Percentiles rank a stretch among this genome's conserved stretches.
These are phyloP conservation scores for Exophiala oligosperma DNA, from an alignment of 2,329 filamentous ascomycete genomes.

Conservation along the genomic window DNA sequence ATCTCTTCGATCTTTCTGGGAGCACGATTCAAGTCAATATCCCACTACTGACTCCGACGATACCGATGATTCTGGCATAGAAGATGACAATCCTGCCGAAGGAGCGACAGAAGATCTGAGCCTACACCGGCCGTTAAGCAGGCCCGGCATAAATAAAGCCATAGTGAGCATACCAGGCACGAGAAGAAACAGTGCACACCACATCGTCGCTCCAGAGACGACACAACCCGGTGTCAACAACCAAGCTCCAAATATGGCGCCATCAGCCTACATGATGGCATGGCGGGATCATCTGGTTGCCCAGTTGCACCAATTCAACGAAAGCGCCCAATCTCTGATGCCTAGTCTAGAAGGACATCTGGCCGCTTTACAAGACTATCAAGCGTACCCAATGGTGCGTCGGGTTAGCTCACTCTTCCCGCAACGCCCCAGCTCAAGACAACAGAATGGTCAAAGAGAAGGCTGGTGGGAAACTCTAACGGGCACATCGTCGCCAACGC, in stretches of 20 bases:
- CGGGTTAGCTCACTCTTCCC: slow-evolving; percentile 72
- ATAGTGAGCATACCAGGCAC: slow-evolving; percentile 14
- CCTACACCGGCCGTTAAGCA: background rate
- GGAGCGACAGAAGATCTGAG: slow-evolving; percentile 10
- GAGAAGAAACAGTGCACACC: slow-evolving; percentile 24
- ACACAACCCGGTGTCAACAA: slow-evolving; percentile 29
- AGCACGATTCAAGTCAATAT: slow-evolving; percentile 47
- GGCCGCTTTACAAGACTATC: slow-evolving; percentile 68
- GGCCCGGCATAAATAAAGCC: background rate
- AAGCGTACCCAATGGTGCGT: slow-evolving; percentile 70
- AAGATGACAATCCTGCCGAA: slow-evolving; percentile 16
- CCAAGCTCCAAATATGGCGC: slow-evolving; percentile 30
- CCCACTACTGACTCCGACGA: slow-evolving; percentile 44
- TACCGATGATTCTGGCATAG: slow-evolving; percentile 45
- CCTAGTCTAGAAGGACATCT: slow-evolving; percentile 61
- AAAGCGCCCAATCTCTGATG: slow-evolving; percentile 65
- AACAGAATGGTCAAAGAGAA: slow-evolving; percentile 48
- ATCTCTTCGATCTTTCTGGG: slow-evolving; percentile 68
- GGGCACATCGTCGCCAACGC: slow-evolving; percentile 45
- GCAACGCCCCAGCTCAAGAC: slow-evolving; percentile 56
- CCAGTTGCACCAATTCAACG: slow-evolving; percentile 75
- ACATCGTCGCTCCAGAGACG: background rate
- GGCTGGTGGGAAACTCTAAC: slow-evolving; percentile 70
- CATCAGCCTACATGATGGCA: slow-evolving; percentile 65
- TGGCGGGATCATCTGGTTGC: slow-evolving; percentile 72